Conservation (phyloP, 192 early-diverging fungal genomes). For the Pilaira anomala region DNA sequence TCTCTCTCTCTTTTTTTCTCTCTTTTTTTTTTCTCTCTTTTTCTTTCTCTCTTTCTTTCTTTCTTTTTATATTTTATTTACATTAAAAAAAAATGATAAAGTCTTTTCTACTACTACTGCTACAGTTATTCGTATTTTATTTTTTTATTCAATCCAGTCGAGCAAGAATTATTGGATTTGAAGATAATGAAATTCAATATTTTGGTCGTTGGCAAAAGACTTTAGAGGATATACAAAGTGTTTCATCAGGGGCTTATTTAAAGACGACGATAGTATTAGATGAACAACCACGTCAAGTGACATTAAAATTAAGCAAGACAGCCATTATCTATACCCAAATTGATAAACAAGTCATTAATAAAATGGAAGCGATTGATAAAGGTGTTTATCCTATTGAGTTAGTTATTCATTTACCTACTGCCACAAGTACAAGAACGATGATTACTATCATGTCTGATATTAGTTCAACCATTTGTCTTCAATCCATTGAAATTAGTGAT, state of each 20-base stretch:
- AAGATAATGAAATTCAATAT: slow-evolving; percentile 12
- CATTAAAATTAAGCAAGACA: slow-evolving; percentile 9
- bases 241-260: slow-evolving; percentile 30
- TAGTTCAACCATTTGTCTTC: background rate
- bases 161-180: no score
- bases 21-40: no score
- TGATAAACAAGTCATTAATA: background rate
- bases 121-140: no score
- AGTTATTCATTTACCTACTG: slow-evolving; percentile 7
- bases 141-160: no score
- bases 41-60: no score
- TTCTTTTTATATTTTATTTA: no score
- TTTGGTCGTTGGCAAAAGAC: slow-evolving; percentile 30
- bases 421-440: slow-evolving; percentile 13
- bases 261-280: slow-evolving; percentile 4
- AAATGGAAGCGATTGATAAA: background rate
- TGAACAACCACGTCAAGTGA: slow-evolving; percentile 2
- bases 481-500: background rate
- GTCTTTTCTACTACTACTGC: no score
- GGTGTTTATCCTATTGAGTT: slow-evolving; percentile 9
- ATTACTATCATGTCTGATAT: background rate
- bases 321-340: slow-evolving; percentile 9
- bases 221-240: slow-evolving; percentile 12
- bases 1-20: no score
- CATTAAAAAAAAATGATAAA: no score